A percentile compares a stretch with the other conserved stretches of the same genome.
These are phyloP conservation scores for Nemania serpens DNA, from an alignment of 2,329 filamentous ascomycete genomes.

Conservation along the genomic window DNA sequence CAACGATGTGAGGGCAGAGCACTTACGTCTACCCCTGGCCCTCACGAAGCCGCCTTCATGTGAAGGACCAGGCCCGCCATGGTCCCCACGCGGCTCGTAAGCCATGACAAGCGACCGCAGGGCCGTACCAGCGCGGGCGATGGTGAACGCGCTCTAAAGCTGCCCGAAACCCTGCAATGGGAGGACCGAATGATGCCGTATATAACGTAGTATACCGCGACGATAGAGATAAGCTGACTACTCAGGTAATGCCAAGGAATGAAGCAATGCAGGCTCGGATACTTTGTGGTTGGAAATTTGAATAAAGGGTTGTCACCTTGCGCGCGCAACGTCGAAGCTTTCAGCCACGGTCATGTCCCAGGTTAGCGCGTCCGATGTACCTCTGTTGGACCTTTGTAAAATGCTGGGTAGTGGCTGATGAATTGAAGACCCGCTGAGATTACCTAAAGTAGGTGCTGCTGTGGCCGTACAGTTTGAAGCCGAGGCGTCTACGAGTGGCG, in stretches of 20 bases:
- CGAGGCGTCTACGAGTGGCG: slow-evolving; percentile 8
- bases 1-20: slow-evolving; percentile 4
- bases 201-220: neutral
- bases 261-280: slow-evolving; percentile 3
- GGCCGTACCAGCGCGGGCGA: slow-evolving; percentile 2
- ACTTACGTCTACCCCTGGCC: slow-evolving; percentile 58
- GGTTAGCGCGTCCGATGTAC: neutral
- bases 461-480: no score
- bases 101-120: slow-evolving; percentile 46
- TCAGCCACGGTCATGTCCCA: slow-evolving; percentile 20
- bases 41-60: slow-evolving; percentile 51
- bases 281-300: no score
- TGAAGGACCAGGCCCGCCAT: slow-evolving; percentile 46
- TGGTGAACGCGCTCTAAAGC: neutral
- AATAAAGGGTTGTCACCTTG: no score
- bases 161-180: neutral
- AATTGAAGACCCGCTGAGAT: neutral
- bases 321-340: slow-evolving; percentile 3
- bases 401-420: slow-evolving; percentile 15
- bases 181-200: neutral
- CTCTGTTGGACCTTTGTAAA: no score
- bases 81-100: slow-evolving; percentile 59
- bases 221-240: neutral
- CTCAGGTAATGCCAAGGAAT: neutral
- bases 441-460: no score